Percentiles rank a stretch among this genome's conserved stretches.
Conservation (phyloP, 78 protist species). For the Dictyostelium citrinum region DNA sequence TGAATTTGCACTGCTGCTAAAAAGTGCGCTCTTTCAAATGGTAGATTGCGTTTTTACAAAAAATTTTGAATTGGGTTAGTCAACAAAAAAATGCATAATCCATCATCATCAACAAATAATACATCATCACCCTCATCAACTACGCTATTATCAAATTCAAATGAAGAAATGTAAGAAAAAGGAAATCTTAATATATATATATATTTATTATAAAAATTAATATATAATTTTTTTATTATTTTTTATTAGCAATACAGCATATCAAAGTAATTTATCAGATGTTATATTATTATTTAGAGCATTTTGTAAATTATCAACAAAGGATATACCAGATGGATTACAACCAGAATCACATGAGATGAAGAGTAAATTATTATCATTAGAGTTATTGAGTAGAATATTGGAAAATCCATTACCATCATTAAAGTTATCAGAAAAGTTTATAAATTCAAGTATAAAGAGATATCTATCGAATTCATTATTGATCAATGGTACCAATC, state of each 20-base stretch:
- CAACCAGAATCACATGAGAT: slow-evolving; percentile 62
- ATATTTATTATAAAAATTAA: no score
- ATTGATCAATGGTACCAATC: slow-evolving; percentile 82
- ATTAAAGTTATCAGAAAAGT: slow-evolving; percentile 74
- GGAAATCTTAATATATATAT: no score
- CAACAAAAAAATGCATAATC: slow-evolving; percentile 12
- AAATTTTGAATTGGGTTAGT: slow-evolving; percentile 15
- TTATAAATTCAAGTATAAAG: slow-evolving; percentile 79
- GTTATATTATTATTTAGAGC: slow-evolving; percentile 74
- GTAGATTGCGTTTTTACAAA: slow-evolving; percentile 46
- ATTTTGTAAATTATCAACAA: slow-evolving; percentile 57
- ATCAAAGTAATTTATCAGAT: slow-evolving; percentile 67
- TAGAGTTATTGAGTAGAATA: slow-evolving; percentile 77
- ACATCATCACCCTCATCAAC: background rate
- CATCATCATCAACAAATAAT: background rate
- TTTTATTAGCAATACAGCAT: slow-evolving; percentile 65
- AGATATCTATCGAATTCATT: slow-evolving; percentile 86
- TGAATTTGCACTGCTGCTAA: slow-evolving; percentile 61
- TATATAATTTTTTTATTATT: no score
- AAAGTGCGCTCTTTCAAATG: slow-evolving; percentile 73
- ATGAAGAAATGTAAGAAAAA: slow-evolving; percentile 29
- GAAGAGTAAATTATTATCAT: slow-evolving; percentile 80
- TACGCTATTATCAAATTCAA: background rate
- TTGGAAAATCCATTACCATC: slow-evolving; percentile 77
- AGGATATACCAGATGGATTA: slow-evolving; percentile 34